These are phyloP conservation scores for Fagus crenata DNA, from an alignment of 306 rosid species.

Conservation along the genomic window DNA sequence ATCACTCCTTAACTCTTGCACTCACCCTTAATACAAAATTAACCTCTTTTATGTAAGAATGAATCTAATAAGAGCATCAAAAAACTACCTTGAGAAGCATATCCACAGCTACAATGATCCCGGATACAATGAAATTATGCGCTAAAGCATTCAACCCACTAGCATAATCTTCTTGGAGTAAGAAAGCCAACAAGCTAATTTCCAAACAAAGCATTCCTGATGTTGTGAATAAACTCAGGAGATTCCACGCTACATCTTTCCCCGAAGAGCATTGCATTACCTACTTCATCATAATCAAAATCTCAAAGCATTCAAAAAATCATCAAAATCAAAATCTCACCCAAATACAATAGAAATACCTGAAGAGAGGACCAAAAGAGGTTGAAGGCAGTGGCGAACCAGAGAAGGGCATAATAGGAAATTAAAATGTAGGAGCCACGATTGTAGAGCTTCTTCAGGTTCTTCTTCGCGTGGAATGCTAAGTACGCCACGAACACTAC, in stretches of 20 bases:
- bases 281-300: conserved; percentile 39
- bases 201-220: conserved; percentile 69
- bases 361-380: conserved; percentile 67
- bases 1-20: neutral
- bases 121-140: conserved; percentile 51
- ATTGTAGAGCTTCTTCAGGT: conserved; percentile 44
- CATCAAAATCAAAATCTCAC: neutral
- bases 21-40: neutral
- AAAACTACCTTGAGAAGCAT: conserved; percentile 61
- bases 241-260: conserved; percentile 62
- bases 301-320: neutral
- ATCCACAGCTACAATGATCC: conserved; percentile 58
- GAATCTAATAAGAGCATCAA: neutral
- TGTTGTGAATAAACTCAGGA: conserved; percentile 56
- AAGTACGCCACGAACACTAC: conserved; percentile 53
- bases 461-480: conserved; percentile 52
- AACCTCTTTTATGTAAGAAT: neutral
- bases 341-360: conserved; percentile 26
- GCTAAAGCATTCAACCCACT: conserved; percentile 57
- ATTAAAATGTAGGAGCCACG: conserved; percentile 49
- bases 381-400: conserved; percentile 58
- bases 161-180: conserved; percentile 58
- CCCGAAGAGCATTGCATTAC: conserved; percentile 70
- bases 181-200: conserved; percentile 64
- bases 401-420: conserved; percentile 65